Evolutionary conservation across 768 basidiomycete species (phyloP), one percentile per base, ranked within the genome.

Genomic region (Calvatia gigantea): DNA sequence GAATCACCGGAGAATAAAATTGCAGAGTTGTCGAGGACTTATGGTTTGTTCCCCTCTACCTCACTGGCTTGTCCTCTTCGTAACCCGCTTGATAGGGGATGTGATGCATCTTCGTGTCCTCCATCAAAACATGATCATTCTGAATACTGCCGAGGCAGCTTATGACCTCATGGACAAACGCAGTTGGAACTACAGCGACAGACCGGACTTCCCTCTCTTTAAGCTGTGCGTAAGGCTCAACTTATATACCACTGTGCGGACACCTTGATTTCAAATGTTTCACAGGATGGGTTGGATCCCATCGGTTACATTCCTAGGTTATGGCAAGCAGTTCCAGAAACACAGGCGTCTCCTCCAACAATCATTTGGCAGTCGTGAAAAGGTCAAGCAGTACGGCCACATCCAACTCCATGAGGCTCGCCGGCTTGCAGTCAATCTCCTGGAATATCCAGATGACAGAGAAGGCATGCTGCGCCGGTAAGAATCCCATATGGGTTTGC

Each of bases 81-180:
- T 42, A 42, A 21, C 25, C 6, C 9, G 3, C 14, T 25, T 11
- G 11, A 19, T 23, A 55, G 54, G 54, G 11, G 54, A 48, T 55
- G 54, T 55, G 8, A 48, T 48, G 9, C 15, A 39, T 7, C 54
- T 55, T 6, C 46, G 54, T 12, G 32, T 55, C 4, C 25, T 55
- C n/a, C 31, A 32, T 25, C 45, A 37, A 6, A 27, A 53, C 17
- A 51, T 64, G 5, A 37, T 64, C 11, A 42, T 64, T 7, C 55
- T 64, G 4, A 58, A 60, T 35, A 56, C 59, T 2, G 51, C 51
- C 3, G 52, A 58, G 17, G 55, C 58, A 6, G 62, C 62, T 0
- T 19, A 42, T 14, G 64, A 65, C 15, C 62, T 65, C 12, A 42
- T 65, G 12, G 64, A 61, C 4, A 65, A 57, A 41, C 51, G 56